Evolutionary conservation across 768 basidiomycete species (phyloP).

Genomic region (Baorangia bicolor): DNA sequence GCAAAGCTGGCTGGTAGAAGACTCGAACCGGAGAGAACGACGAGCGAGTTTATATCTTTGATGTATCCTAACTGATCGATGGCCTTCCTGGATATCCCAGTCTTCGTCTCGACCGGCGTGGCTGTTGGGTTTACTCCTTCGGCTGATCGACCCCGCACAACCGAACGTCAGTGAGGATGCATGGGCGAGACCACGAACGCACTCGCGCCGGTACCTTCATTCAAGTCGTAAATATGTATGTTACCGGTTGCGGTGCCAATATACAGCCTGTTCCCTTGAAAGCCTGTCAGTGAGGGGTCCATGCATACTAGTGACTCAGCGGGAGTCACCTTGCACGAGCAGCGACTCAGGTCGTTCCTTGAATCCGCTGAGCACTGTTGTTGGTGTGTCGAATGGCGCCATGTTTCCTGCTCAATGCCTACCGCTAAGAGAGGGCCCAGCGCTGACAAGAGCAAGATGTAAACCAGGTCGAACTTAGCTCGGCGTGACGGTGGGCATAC

Average conservation of each 20-base stretch:
- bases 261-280: slow-evolving; percentile 56
- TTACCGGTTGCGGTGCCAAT: slow-evolving; percentile 59
- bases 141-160: slow-evolving; percentile 1
- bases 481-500: no score
- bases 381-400: slow-evolving; percentile 34
- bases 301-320: not conserved
- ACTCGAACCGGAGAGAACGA: slow-evolving; percentile 72
- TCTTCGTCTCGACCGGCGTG: slow-evolving; percentile 63
- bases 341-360: slow-evolving; percentile 39
- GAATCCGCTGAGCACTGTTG: slow-evolving; percentile 28
- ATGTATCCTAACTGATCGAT: slow-evolving; percentile 90
- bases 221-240: slow-evolving; percentile 50
- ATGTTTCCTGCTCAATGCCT: slow-evolving; percentile 13
- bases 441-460: not conserved
- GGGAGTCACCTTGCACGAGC: slow-evolving; percentile 26
- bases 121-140: slow-evolving; percentile 3
- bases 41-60: slow-evolving; percentile 81
- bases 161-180: slow-evolving; percentile 19
- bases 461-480: not conserved
- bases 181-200: slow-evolving; percentile 21
- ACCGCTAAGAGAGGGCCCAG: not conserved
- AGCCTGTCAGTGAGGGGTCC: not conserved
- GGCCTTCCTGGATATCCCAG: slow-evolving; percentile 58
- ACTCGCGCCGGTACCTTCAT: slow-evolving; percentile 42
- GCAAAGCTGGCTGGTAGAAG: slow-evolving; percentile 9